Conservation (phyloP, 148 eudicot genomes). For the Amaranthus palmeri region DNA sequence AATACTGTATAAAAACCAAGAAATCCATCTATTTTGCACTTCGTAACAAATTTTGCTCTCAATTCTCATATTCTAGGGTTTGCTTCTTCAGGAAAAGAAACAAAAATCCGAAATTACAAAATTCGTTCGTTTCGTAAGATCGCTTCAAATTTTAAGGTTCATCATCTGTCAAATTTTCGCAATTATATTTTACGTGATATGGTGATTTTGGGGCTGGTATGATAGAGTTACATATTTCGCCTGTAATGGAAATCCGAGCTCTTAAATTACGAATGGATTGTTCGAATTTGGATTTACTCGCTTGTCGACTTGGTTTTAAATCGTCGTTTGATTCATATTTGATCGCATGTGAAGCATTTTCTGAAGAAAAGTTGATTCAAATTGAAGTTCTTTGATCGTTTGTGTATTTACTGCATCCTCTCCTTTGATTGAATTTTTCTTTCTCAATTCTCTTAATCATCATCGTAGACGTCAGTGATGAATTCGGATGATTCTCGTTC, state of each 20-base stretch:
- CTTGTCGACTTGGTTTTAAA: conserved; percentile 42
- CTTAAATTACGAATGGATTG: conserved; percentile 22
- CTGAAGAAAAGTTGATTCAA: conserved; percentile 29
- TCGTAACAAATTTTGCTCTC: neutral
- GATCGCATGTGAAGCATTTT: conserved; percentile 77
- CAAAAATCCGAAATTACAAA: neutral
- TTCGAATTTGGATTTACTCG: conserved; percentile 34
- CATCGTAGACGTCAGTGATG: conserved; percentile 19
- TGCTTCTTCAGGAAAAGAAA: neutral
- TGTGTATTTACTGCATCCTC: neutral
- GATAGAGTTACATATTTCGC: conserved; percentile 16
- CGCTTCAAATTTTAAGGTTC: no score
- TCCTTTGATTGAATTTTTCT: neutral
- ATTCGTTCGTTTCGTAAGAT: no score
- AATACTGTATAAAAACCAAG: no score
- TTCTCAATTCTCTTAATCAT: neutral
- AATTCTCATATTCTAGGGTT: conserved; percentile 18
- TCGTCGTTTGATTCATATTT: conserved; percentile 61
- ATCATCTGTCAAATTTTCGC: no score
- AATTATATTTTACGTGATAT: conserved; percentile 5
- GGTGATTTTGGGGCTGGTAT: conserved; percentile 29
- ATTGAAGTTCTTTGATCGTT: conserved; percentile 16
- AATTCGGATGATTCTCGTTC: conserved; percentile 24
- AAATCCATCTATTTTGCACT: no score
- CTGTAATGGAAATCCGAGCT: conserved; percentile 23